Evolutionary conservation across 139 green algal genomes (phyloP).

Genomic region (Chlamydomonas asymmetrica): DNA sequence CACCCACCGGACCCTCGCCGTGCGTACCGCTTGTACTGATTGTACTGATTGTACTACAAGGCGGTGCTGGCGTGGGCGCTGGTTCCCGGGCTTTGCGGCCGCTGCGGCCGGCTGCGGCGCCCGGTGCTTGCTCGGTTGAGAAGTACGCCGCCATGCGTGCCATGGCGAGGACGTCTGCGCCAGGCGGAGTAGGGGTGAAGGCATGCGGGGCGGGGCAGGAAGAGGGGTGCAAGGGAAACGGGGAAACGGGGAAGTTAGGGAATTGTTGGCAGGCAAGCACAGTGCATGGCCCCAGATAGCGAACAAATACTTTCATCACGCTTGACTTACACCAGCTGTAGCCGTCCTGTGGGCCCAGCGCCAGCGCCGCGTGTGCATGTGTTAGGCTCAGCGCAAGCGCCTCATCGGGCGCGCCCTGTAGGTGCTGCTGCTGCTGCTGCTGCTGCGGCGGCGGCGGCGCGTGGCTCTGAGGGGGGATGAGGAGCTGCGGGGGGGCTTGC

Average conservation of each 20-base stretch:
- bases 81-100: too few relatives aligned
- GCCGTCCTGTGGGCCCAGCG: conserved; percentile 17
- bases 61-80: too few relatives aligned
- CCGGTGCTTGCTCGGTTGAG: neutral
- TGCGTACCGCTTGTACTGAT: too few relatives aligned
- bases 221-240: neutral
- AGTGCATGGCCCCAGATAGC: neutral
- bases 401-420: neutral
- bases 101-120: too few relatives aligned
- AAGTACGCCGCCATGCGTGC: conserved; percentile 29
- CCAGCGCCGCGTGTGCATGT: conserved; percentile 8
- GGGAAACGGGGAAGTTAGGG: neutral
- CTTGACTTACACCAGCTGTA: conserved; percentile 32
- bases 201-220: neutral
- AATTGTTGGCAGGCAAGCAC: neutral
- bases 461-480: too few relatives aligned
- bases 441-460: neutral
- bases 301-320: neutral
- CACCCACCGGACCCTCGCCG: too few relatives aligned
- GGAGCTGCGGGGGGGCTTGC: neutral
- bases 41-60: too few relatives aligned
- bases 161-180: conserved; percentile 27
- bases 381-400: conserved; percentile 11
- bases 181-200: too few relatives aligned
- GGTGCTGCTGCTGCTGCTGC: neutral